Conservation (phyloP, 1,284 basidiomycete species). For the Microbotryum silenes-acaulis region DNA sequence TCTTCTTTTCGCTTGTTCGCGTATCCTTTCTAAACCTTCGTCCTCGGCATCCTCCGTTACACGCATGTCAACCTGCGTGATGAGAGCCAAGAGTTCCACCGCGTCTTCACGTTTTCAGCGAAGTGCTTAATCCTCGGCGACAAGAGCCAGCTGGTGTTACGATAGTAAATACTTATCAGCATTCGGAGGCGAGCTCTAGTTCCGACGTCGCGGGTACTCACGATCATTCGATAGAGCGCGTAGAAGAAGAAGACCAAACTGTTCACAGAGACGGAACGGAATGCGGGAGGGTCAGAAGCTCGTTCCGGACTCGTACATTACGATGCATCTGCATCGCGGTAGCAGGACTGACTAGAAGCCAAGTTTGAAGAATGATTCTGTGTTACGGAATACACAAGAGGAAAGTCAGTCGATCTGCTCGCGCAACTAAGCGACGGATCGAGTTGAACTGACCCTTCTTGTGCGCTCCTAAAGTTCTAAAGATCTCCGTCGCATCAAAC, state of each 20-base stretch:
- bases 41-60: no score
- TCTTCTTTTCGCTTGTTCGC: no score
- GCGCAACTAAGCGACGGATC: background rate
- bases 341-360: conserved; percentile 59
- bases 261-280: background rate
- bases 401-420: background rate
- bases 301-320: background rate
- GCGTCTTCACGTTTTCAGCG: no score
- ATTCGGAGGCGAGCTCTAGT: background rate
- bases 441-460: conserved; percentile 59
- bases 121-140: conserved; percentile 33
- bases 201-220: conserved; percentile 45
- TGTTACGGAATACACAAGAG: background rate
- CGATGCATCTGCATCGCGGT: background rate
- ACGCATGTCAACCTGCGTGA: no score
- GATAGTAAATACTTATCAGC: background rate
- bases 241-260: conserved; percentile 49
- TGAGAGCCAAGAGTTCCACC: no score
- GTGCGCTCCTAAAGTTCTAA: conserved; percentile 84
- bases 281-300: no score
- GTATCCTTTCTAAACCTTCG: no score
- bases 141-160: conserved; percentile 29
- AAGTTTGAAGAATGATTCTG: conserved; percentile 83
- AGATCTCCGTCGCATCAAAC: conserved; percentile 99
- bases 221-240: conserved; percentile 70